Base-by-base conservation (phyloP, 352 stramenopile species). In the Phytophthora sojae region DNA sequence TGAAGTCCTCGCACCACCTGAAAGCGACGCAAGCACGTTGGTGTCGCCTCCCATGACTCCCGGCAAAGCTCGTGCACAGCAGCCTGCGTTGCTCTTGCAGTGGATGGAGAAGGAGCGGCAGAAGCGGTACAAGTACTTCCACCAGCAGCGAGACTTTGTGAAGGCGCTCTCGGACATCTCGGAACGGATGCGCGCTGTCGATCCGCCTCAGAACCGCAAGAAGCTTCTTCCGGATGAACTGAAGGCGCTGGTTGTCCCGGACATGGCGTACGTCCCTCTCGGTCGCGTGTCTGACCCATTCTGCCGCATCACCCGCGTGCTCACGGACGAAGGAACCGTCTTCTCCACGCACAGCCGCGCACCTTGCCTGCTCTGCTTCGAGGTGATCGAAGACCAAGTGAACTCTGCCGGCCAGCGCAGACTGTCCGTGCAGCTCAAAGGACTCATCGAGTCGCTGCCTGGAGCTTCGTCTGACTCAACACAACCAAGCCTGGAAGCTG, bases 61-160 rank as follows among this genome's bases (percentile, higher is more conserved):
- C 25, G 15, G 26, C 8, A 68, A 55, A 26, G 15, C 15, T 60
- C 42, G 49, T 37, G 6, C 51, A 15, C 42, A 82, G 12, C 73
- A 90, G 25, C 77, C 72, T n/a, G 81, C 86, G n/a, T 60, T 89
- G 9, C 56, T 93, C 25, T 63, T 95, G 26, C 63, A 90, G 44
- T 93, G 85, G 87, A 92, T 95, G 75, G 83, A 93, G 52, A 90
- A 82, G 32, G 87, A 95, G 57, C 82, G 85, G 23, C 80, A 83
- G 57, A 93, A 95, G 69, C 78, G 83, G 29, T 93, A 92, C 81
- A 90, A 86, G 51, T 93, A 92, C 47, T 94, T 94, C 57, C 87
- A 94, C 57, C 67, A 93, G 23, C 82, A 94, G 56, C 85, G 87
- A 11, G 85, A 93, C 58, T 95, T 95, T 47, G 76, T 95, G 15